phyloP scores from a whole-genome alignment of 148 eudicot genomes.

The Polygonum maritimum region DNA sequence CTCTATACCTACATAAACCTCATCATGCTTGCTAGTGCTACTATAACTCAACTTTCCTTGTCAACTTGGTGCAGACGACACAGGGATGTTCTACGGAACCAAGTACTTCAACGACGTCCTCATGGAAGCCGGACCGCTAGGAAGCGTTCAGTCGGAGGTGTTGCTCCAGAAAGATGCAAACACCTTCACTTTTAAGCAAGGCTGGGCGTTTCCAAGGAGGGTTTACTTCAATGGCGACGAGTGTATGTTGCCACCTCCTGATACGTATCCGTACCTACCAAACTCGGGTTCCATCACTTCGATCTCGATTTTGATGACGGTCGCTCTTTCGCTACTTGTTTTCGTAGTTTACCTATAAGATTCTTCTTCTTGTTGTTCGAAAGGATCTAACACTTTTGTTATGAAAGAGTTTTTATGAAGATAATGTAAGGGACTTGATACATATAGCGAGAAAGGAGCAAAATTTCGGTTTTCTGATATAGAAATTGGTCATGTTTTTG shows the following conservation, averaged over 20 bases:
- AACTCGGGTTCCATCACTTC: constrained; percentile 15
- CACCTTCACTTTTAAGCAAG: constrained; percentile 54
- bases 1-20: background rate
- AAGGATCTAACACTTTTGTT: background rate
- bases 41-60: background rate
- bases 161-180: constrained; percentile 46
- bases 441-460: background rate
- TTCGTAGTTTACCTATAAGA: background rate
- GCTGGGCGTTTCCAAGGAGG: constrained; percentile 69
- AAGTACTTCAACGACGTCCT: constrained; percentile 61
- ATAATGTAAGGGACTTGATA: background rate
- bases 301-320: background rate
- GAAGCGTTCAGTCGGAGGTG: constrained; percentile 67
- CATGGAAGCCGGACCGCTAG: constrained; percentile 62
- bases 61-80: constrained; percentile 45
- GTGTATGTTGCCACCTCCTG: constrained; percentile 67
- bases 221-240: constrained; percentile 80
- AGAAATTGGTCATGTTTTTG: background rate
- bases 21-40: background rate
- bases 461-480: background rate
- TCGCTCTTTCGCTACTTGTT: background rate
- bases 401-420: background rate
- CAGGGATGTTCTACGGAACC: constrained; percentile 75
- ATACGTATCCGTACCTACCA: constrained; percentile 55
- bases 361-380: background rate